phyloP scores from a whole-genome alignment of 495 filamentous ascomycete species.

The Symbiotaphrina buchneri region DNA sequence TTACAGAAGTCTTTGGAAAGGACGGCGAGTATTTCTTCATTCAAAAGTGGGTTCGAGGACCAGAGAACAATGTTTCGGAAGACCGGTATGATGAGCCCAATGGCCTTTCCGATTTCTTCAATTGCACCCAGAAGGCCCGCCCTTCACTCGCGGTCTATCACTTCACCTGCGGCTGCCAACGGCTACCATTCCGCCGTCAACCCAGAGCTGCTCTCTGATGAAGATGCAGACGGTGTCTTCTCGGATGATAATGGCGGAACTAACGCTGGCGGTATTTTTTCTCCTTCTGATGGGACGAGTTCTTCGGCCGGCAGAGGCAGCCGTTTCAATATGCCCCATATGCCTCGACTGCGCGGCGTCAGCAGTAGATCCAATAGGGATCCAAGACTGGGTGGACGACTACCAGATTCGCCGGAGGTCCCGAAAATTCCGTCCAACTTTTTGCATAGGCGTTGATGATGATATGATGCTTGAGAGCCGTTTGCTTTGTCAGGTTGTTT shows the following conservation, averaged over 20 bases:
- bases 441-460: no score
- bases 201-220: conserved; percentile 37
- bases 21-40: conserved; percentile 49
- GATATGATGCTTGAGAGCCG: no score
- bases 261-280: neutral
- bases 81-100: conserved; percentile 40
- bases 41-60: conserved; percentile 77
- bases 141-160: conserved; percentile 1
- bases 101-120: conserved; percentile 22
- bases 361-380: no score
- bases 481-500: no score
- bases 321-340: no score
- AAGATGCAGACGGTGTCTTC: neutral
- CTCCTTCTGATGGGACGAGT: neutral
- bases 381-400: no score
- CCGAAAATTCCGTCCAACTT: no score
- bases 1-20: conserved; percentile 58
- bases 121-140: conserved; percentile 2
- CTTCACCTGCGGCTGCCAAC: conserved; percentile 5
- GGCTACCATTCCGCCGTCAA: conserved; percentile 19
- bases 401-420: no score
- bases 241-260: neutral
- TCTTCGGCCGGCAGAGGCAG: no score
- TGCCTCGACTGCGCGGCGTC: no score
- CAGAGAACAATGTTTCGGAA: conserved; percentile 30